Evolutionary conservation across 257 asterid genomes (phyloP).

Genomic region (Przewalskia tangutica): DNA sequence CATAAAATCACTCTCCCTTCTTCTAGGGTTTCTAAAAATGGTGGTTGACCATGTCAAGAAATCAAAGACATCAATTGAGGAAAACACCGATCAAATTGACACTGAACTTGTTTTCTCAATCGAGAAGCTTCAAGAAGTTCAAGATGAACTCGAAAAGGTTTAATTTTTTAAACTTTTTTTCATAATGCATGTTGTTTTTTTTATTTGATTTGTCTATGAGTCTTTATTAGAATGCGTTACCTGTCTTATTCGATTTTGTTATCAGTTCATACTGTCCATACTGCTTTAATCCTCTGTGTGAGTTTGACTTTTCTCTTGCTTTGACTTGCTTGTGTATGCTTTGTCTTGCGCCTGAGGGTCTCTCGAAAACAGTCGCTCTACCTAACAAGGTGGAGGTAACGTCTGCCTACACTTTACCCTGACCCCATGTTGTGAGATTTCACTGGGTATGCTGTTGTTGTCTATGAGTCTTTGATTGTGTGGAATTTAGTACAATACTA

Average conservation of each 20-base stretch:
- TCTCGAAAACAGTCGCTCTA: too few relatives aligned
- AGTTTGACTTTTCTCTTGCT: too few relatives aligned
- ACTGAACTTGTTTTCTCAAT: slow-evolving; percentile 17
- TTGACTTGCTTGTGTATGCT: too few relatives aligned
- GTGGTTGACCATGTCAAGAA: slow-evolving; percentile 34
- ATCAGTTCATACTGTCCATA: too few relatives aligned
- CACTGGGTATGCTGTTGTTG: too few relatives aligned
- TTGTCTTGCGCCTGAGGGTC: too few relatives aligned
- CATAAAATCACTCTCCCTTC: neutral
- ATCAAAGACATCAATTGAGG: slow-evolving; percentile 22
- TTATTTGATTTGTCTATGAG: neutral
- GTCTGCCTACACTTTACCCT: too few relatives aligned
- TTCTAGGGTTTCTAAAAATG: slow-evolving; percentile 13
- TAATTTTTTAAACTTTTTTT: neutral
- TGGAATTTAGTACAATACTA: neutral
- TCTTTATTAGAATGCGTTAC: too few relatives aligned
- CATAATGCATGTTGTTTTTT: neutral
- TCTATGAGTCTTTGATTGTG: neutral
- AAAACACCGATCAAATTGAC: slow-evolving; percentile 16
- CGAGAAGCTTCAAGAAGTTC: slow-evolving; percentile 39
- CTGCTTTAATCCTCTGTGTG: too few relatives aligned
- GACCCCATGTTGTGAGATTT: too few relatives aligned
- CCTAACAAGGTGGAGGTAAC: too few relatives aligned
- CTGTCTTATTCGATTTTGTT: too few relatives aligned
- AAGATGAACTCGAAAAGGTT: slow-evolving; percentile 45